Conservation (phyloP, 2,329 filamentous ascomycete genomes). For the Ramularia endophylla region DNA sequence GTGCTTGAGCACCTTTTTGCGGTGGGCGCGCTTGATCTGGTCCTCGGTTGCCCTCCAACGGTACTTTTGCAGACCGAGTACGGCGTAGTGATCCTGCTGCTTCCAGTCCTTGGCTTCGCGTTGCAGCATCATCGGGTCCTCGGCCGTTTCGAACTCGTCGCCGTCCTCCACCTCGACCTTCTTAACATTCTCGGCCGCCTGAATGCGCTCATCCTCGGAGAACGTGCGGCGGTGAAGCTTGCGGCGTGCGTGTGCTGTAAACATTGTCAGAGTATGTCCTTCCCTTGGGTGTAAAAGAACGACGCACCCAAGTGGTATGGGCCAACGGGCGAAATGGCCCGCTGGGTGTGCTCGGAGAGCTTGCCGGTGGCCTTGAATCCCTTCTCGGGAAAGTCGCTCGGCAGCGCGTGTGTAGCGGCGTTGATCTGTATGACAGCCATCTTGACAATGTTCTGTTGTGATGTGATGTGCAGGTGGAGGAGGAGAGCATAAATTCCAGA, state of each 20-base stretch:
- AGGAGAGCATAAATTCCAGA: not conserved
- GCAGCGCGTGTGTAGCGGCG: slow-evolving; percentile 66
- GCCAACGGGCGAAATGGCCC: slow-evolving; percentile 91
- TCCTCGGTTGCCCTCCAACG: slow-evolving; percentile 90
- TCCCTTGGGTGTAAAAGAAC: not conserved
- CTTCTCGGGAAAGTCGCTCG: slow-evolving; percentile 82
- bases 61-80: slow-evolving; percentile 88
- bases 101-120: slow-evolving; percentile 99
- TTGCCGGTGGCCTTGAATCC: slow-evolving; percentile 81
- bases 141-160: slow-evolving; percentile 86
- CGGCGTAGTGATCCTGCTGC: slow-evolving; percentile 96
- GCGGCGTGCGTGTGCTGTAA: slow-evolving; percentile 76
- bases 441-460: slow-evolving; percentile 3
- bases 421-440: slow-evolving; percentile 63
- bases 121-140: slow-evolving; percentile 87
- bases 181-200: slow-evolving; percentile 91
- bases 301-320: slow-evolving; percentile 65
- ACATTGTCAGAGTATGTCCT: too few relatives aligned
- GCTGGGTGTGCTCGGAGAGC: slow-evolving; percentile 70
- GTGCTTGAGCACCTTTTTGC: slow-evolving; percentile 99
- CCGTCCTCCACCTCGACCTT: slow-evolving; percentile 92
- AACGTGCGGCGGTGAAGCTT: slow-evolving; percentile 89
- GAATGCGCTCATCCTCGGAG: slow-evolving; percentile 54
- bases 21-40: slow-evolving; percentile 97
- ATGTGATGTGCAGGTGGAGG: not conserved